These are phyloP conservation scores for Soucietia sequanensis DNA, from an alignment of 805 yeast species.

Conservation along the genomic window DNA sequence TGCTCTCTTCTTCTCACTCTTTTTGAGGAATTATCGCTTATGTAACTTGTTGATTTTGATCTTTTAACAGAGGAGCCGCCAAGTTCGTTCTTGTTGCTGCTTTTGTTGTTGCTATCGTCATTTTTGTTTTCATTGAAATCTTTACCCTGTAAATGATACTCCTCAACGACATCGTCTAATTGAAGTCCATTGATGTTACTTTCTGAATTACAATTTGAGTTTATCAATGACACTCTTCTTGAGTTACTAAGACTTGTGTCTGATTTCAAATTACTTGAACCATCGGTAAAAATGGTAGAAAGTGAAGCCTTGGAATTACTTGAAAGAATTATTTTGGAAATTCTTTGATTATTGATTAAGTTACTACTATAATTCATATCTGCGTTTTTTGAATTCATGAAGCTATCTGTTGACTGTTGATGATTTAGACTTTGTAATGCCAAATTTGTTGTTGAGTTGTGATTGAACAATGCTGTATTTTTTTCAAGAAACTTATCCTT, in stretches of 20 bases:
- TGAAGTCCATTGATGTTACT: constrained; percentile 1
- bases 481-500: not conserved
- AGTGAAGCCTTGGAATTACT: constrained; percentile 2
- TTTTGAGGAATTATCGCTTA: constrained; percentile 9
- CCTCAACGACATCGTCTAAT: not conserved
- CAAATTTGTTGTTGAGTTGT: not conserved
- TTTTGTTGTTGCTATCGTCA: too few species aligned
- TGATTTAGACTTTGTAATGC: too few species aligned
- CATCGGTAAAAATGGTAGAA: not conserved
- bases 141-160: too few species aligned
- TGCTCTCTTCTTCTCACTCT: constrained; percentile 15
- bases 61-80: constrained; percentile 13
- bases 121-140: too few species aligned
- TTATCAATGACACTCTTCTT: constrained; percentile 6
- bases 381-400: too few species aligned
- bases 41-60: constrained; percentile 24
- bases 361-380: too few species aligned
- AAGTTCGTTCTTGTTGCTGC: not conserved
- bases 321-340: constrained; percentile 1
- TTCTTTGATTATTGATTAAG: not conserved
- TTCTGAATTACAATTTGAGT: constrained; percentile 5
- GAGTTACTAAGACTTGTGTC: not conserved
- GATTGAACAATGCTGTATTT: not conserved
- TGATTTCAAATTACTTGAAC: not conserved
- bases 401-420: not conserved